Evolutionary conservation across 306 rosid genomes (phyloP), one percentile per base, ranked within the genome.

Genomic region (Quercus aquifolioides): DNA sequence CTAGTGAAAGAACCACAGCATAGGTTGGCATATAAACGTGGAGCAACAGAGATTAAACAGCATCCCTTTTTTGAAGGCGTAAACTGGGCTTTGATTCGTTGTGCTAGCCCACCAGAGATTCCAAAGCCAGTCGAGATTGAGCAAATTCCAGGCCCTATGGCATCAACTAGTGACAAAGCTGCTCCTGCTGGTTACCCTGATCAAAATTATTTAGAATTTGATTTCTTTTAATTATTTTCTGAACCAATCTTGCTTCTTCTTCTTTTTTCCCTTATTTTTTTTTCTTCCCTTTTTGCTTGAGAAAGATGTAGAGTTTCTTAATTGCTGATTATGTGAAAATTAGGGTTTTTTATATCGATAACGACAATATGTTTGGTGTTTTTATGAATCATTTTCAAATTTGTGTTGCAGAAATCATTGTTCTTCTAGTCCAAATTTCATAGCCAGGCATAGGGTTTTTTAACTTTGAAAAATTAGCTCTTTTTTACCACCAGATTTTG

Each of bases 81-180:
- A 41, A 87, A 87, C 26, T 87, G 91, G 91, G 91, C 91, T 1
- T 51, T 87, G 79, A 84, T 87, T 25, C 79, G 91, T 56, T 87
- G 91, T 78, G 91, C 91, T 8, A 87, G 87, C 69, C 91, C 91
- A 1, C 91, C 91, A 2, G 91, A 87, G 65, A 78, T 87, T 31
- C 91, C 91, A 21, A 87, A 84, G 65, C 85, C 88, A 0, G 74
- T 88, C 1, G 91, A 88, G 76, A 69, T 77, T 49, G 89, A 85
- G 73, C 76, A 78, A 49, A 58, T 85, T 77, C 87, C 87, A 49
- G 74, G 74, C n/a, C 85, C 85, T 1, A 33, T 70, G 46, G 75
- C 80, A 23, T 74, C 91, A 25, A 31, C 82, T 9, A 71, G 76
- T 49, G 81, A 79, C 56, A 83, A 80, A 72, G 62, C 81, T 59